Evolutionary conservation across 306 rosid genomes (phyloP).

Genomic region (Purshia tridentata): DNA sequence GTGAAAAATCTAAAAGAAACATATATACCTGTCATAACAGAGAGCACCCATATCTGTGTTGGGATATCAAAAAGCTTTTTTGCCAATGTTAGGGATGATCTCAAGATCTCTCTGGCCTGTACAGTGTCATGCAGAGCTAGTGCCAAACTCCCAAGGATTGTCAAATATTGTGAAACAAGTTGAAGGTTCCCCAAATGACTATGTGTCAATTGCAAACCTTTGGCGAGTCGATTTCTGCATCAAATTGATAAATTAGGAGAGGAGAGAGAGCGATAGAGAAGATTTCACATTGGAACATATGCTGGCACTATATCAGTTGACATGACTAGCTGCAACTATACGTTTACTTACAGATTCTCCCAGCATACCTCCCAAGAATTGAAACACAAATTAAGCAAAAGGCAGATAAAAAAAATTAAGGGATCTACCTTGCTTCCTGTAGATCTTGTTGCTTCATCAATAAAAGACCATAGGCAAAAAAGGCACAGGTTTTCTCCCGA

Average conservation of each 20-base stretch:
- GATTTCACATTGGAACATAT: neutral
- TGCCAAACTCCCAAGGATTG: constrained; percentile 93
- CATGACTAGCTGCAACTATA: neutral
- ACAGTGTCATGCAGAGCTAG: constrained; percentile 75
- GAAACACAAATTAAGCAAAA: neutral
- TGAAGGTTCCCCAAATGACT: constrained; percentile 91
- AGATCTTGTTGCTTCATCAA: constrained; percentile 92
- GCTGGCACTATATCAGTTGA: neutral
- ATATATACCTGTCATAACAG: constrained; percentile 77
- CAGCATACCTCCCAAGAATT: neutral
- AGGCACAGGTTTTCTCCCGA: constrained; percentile 91
- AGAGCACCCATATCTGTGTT: constrained; percentile 93
- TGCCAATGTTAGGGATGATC: constrained; percentile 91
- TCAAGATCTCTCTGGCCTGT: constrained; percentile 95
- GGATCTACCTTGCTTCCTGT: constrained; percentile 86
- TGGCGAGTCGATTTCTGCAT: constrained; percentile 87
- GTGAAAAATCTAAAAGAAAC: constrained; percentile 3
- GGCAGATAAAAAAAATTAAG: neutral
- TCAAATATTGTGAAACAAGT: constrained; percentile 89
- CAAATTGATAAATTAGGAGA: constrained; percentile 21
- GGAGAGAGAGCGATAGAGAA: constrained; percentile 4
- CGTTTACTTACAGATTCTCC: neutral
- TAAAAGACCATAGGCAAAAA: constrained; percentile 89
- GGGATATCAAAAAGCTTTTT: constrained; percentile 94
- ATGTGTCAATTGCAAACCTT: constrained; percentile 93